These are phyloP conservation scores for Rhinocladiella similis DNA, from an alignment of 2,329 filamentous ascomycete species.

Conservation along the genomic window DNA sequence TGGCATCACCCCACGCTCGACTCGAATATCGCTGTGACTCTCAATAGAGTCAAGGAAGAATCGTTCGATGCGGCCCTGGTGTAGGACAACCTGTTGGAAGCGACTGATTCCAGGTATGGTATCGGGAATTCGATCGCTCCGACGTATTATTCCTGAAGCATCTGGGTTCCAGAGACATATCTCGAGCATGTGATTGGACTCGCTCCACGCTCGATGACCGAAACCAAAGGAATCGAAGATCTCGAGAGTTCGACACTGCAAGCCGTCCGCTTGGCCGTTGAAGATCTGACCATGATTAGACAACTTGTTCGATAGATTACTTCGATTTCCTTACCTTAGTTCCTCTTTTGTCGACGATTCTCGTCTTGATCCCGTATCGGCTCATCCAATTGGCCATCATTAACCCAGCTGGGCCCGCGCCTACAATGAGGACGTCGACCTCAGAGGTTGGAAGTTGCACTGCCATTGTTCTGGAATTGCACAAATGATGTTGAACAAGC, in stretches of 20 bases:
- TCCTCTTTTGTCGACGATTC: constrained; percentile 48
- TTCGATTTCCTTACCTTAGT: constrained; percentile 18
- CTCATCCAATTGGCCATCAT: constrained; percentile 52
- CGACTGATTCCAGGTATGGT: constrained; percentile 61
- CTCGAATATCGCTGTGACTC: constrained; percentile 42
- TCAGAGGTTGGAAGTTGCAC: not conserved
- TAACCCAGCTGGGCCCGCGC: constrained; percentile 51
- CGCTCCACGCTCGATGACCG: constrained; percentile 62
- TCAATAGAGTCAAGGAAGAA: constrained; percentile 63
- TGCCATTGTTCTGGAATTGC: no score
- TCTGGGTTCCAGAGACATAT: constrained; percentile 54
- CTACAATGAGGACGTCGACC: constrained; percentile 43
- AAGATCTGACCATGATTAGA: constrained; percentile 18
- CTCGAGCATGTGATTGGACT: constrained; percentile 67
- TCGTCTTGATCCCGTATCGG: constrained; percentile 47
- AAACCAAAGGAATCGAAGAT: constrained; percentile 72
- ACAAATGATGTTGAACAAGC: no score
- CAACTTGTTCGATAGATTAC: no score
- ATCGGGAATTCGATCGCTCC: constrained; percentile 52
- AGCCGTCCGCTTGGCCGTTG: constrained; percentile 50
- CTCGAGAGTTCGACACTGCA: constrained; percentile 67
- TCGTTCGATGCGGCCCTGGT: constrained; percentile 69
- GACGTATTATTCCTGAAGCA: not conserved
- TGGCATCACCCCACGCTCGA: constrained; percentile 63
- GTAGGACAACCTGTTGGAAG: constrained; percentile 66